phyloP scores from a whole-genome alignment of 2,329 filamentous ascomycete genomes.

The Cordyceps cicadae region DNA sequence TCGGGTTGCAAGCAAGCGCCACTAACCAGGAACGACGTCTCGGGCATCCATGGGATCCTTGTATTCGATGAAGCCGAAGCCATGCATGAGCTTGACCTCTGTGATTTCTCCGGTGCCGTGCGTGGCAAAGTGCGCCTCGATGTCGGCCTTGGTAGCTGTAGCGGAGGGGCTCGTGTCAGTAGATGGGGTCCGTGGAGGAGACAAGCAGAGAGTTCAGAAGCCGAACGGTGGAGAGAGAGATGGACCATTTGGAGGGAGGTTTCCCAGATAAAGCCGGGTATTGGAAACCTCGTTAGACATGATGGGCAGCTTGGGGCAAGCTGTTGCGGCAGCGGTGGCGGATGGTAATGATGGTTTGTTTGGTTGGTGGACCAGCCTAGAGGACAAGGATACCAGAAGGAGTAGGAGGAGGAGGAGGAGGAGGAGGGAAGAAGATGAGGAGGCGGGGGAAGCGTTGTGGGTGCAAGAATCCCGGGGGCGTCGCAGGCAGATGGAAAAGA shows the following conservation, averaged over 20 bases:
- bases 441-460: not conserved
- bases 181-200: conserved; percentile 18
- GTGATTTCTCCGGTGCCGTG: conserved; percentile 97
- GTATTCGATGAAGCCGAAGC: conserved; percentile 99
- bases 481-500: conserved; percentile 10
- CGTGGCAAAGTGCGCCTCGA: conserved; percentile 89
- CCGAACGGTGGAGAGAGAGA: conserved; percentile 15
- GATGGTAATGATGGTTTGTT: not conserved
- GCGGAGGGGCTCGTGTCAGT: conserved; percentile 35
- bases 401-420: not conserved
- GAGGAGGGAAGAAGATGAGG: not conserved
- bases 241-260: conserved; percentile 89
- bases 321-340: not conserved
- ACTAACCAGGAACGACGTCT: conserved; percentile 93
- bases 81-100: conserved; percentile 99
- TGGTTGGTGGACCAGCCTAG: not conserved
- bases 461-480: not conserved
- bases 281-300: conserved; percentile 80
- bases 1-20: not conserved
- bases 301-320: conserved; percentile 25
- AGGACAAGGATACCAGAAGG: not conserved
- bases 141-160: conserved; percentile 90
- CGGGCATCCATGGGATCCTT: conserved; percentile 97
- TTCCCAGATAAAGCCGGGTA: conserved; percentile 94
- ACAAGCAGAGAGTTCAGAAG: not conserved